Conservation (phyloP, 352 stramenopile genomes). For the Phytophthora ohioensis region DNA sequence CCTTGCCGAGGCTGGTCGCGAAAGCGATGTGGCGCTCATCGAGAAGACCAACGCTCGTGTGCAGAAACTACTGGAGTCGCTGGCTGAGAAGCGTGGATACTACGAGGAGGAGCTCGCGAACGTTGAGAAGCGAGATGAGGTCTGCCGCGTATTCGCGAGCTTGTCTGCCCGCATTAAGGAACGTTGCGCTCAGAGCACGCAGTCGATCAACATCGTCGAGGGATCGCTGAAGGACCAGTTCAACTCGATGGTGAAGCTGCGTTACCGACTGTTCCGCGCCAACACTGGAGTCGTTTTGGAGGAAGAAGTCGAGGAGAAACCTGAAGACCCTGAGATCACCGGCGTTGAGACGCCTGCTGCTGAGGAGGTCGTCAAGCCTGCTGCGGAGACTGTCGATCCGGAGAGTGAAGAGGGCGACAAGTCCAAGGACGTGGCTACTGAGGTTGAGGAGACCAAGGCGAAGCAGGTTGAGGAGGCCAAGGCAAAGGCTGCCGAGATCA, state of each 20-base stretch:
- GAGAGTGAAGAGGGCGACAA: conserved; percentile 47
- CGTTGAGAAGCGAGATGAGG: conserved; percentile 78
- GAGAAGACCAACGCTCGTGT: conserved; percentile 80
- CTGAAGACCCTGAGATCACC: conserved; percentile 45
- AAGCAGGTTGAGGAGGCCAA: conserved; percentile 32
- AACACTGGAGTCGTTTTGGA: conserved; percentile 58
- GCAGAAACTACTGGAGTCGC: conserved; percentile 68
- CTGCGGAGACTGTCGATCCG: conserved; percentile 22
- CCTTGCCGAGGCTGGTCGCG: conserved; percentile 63
- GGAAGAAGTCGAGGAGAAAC: conserved; percentile 47
- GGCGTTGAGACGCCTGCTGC: conserved; percentile 33
- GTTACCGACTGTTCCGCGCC: conserved; percentile 71
- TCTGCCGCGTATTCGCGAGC: conserved; percentile 80
- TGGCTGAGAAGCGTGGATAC: conserved; percentile 77
- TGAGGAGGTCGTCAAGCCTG: conserved; percentile 22
- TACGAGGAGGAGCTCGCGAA: conserved; percentile 81
- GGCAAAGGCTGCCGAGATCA: conserved; percentile 40
- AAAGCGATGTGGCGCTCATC: conserved; percentile 71
- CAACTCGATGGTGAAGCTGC: conserved; percentile 77
- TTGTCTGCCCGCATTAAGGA: conserved; percentile 83
- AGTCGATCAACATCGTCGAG: conserved; percentile 83
- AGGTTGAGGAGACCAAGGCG: conserved; percentile 27
- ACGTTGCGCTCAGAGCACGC: conserved; percentile 72
- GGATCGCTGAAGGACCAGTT: conserved; percentile 83
- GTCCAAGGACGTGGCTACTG: conserved; percentile 20